Percentiles rank a stretch among this genome's conserved stretches.
Evolutionary conservation across 164 flowering plant genomes (phyloP).

Genomic region (Vitis riparia): DNA sequence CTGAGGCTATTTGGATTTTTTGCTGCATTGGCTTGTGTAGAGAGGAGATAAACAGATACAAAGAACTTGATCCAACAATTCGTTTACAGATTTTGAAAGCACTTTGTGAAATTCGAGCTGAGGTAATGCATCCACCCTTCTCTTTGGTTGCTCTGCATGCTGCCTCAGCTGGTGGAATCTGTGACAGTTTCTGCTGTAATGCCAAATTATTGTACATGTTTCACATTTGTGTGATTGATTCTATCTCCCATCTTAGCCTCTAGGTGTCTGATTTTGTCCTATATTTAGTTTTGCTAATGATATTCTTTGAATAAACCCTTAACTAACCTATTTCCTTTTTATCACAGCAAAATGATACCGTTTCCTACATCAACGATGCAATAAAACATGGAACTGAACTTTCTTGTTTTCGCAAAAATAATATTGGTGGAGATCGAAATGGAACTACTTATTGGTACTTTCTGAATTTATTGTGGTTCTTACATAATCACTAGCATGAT

Average conservation of each 20-base stretch:
- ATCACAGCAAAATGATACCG: constrained; percentile 72
- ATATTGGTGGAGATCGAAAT: constrained; percentile 57
- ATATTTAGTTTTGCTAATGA: background rate
- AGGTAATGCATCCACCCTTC: constrained; percentile 32
- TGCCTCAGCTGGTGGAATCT: background rate
- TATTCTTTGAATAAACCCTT: background rate
- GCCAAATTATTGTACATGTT: too few species aligned
- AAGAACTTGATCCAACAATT: constrained; percentile 58
- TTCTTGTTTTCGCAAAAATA: constrained; percentile 63
- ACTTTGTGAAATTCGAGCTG: constrained; percentile 83
- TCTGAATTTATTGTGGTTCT: background rate
- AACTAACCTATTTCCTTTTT: constrained; percentile 12
- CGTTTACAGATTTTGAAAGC: constrained; percentile 79
- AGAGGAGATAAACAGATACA: constrained; percentile 63
- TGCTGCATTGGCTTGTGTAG: constrained; percentile 42
- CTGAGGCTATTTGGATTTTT: background rate
- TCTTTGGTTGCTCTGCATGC: background rate
- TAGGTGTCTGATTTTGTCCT: background rate
- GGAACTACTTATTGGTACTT: constrained; percentile 73
- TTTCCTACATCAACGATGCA: constrained; percentile 49
- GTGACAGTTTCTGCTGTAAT: background rate
- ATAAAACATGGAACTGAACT: constrained; percentile 52
- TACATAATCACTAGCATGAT: background rate
- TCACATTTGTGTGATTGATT: too few species aligned
- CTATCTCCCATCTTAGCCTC: background rate